Conservation (phyloP, 345 rosid species). For the Eucalyptus guilfoylei region DNA sequence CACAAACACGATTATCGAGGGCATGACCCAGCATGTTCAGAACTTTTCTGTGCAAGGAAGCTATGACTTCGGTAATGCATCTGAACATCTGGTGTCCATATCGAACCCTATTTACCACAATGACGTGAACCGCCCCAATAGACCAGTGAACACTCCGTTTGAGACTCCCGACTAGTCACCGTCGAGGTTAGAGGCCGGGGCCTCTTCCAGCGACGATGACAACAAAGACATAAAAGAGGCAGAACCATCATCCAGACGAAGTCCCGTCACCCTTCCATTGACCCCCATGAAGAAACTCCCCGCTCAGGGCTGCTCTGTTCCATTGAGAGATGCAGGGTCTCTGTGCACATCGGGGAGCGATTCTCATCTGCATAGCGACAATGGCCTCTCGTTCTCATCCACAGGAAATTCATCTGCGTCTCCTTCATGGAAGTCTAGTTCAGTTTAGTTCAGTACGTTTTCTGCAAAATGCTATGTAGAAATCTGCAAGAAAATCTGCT, state of each 20-base stretch:
- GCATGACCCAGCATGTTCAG: background rate
- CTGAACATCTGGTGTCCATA: conserved; percentile 38
- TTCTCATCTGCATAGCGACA: conserved; percentile 24
- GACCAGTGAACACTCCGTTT: conserved; percentile 32
- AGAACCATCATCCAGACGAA: background rate
- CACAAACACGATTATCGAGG: background rate
- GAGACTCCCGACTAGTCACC: conserved; percentile 69
- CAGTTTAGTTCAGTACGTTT: background rate
- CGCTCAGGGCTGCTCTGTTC: conserved; percentile 58
- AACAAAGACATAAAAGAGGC: background rate
- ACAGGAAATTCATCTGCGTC: conserved; percentile 40
- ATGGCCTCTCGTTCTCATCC: conserved; percentile 47
- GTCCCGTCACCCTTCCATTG: conserved; percentile 41
- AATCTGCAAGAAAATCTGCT: background rate
- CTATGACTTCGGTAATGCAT: background rate
- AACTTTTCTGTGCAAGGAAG: background rate
- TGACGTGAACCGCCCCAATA: conserved; percentile 5
- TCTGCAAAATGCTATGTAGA: background rate
- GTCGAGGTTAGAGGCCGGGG: conserved; percentile 30
- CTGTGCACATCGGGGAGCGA: conserved; percentile 39
- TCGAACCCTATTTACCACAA: conserved; percentile 64
- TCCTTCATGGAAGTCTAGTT: conserved; percentile 54
- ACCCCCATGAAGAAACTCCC: conserved; percentile 82
- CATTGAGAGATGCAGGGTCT: conserved; percentile 39
- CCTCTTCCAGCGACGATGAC: conserved; percentile 18